phyloP scores from a whole-genome alignment of 1,284 basidiomycete species.

The Apiotrichum siamense region DNA sequence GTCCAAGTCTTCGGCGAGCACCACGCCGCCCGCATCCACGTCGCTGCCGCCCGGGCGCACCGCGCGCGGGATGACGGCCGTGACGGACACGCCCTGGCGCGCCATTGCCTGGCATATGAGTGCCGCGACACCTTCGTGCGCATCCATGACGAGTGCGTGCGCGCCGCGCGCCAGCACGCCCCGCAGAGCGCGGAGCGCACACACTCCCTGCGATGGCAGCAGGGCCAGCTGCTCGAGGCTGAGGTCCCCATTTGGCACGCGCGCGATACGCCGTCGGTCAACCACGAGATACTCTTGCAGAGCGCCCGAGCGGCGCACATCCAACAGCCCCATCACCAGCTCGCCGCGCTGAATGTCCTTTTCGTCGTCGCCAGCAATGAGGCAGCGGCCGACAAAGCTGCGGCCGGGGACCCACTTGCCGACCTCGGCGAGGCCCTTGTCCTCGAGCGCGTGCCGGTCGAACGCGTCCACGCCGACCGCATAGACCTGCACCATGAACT shows the following conservation, averaged over 20 bases:
- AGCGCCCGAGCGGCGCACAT: slow-evolving; percentile 69
- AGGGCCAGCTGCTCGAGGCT: slow-evolving; percentile 72
- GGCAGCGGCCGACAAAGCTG: slow-evolving; percentile 69
- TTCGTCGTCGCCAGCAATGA: slow-evolving; percentile 75
- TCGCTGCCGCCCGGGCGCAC: too few relatives aligned
- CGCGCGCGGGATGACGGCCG: slow-evolving; percentile 38
- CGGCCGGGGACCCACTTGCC: slow-evolving; percentile 61
- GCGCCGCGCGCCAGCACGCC: slow-evolving; percentile 47
- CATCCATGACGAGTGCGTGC: slow-evolving; percentile 63
- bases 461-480: slow-evolving; percentile 70
- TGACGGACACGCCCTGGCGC: slow-evolving; percentile 37
- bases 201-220: slow-evolving; percentile 66
- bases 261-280: slow-evolving; percentile 68
- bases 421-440: slow-evolving; percentile 45
- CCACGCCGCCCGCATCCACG: too few relatives aligned
- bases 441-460: slow-evolving; percentile 60
- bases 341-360: slow-evolving; percentile 66
- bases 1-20: too few relatives aligned
- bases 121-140: slow-evolving; percentile 68
- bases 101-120: slow-evolving; percentile 67
- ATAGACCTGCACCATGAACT: slow-evolving; percentile 76
- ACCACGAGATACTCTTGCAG: slow-evolving; percentile 74
- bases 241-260: slow-evolving; percentile 54
- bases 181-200: slow-evolving; percentile 68
- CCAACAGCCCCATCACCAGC: slow-evolving; percentile 71